Conservation (phyloP, 148 eudicot species). For the Rhododendron griersonianum region DNA sequence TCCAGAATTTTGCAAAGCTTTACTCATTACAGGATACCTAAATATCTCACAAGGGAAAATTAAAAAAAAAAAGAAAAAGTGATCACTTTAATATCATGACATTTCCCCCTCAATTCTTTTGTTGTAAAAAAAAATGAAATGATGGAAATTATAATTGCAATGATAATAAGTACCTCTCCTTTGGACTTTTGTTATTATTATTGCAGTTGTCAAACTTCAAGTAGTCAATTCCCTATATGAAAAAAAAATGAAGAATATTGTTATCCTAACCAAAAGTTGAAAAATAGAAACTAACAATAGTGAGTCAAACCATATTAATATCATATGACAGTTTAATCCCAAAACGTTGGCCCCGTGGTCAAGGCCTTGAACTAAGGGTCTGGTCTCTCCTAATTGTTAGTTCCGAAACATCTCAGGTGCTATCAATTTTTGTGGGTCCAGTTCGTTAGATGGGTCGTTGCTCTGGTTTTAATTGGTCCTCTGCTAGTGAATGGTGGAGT, state of each 20-base stretch:
- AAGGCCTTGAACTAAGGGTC: not conserved
- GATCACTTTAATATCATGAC: not conserved
- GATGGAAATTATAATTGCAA: not conserved
- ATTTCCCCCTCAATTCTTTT: not conserved
- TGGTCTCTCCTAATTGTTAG: not conserved
- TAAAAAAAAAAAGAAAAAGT: not conserved
- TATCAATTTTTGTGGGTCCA: too few species aligned
- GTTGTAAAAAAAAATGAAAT: not conserved
- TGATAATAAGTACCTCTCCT: constrained; percentile 41
- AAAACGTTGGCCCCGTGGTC: not conserved
- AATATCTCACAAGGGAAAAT: not conserved
- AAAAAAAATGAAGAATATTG: not conserved
- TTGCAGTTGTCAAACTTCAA: constrained; percentile 88
- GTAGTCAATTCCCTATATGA: constrained; percentile 66
- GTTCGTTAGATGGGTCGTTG: too few species aligned
- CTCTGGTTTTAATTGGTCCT: not conserved
- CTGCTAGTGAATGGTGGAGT: too few species aligned
- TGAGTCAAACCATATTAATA: not conserved
- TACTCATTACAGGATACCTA: constrained; percentile 75
- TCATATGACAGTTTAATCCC: not conserved
- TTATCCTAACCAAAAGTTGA: too few species aligned
- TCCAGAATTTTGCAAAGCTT: constrained; percentile 62
- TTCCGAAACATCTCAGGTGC: too few species aligned
- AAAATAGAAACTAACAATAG: not conserved
- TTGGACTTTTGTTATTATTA: constrained; percentile 32